Evolutionary conservation across 1,284 basidiomycete species (phyloP), one percentile per base, ranked within the genome.

Genomic region (Puccinia sorghi): DNA sequence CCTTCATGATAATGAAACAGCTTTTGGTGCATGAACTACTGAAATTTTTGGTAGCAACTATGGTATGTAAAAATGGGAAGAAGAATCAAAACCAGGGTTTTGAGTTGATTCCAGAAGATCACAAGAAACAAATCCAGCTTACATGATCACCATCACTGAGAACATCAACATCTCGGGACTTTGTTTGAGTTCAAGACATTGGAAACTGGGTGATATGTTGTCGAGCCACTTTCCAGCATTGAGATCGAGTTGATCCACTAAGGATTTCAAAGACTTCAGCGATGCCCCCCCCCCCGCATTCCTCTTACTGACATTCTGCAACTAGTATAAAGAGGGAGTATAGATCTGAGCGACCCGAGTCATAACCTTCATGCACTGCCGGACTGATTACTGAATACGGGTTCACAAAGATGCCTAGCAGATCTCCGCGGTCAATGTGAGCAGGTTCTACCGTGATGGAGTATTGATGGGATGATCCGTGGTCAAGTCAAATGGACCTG

Each of bases 41-140:
- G 74, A 69, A 63, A 67, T 17, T 57, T 27, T 17, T 46, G 52
- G 39, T 76, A 69, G 27, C 12, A 56, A 43, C 74, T 76, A 41
- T 32, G 32, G 32, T 32, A 32, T 32, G 32, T 32, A 32, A 32
- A 32, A 32, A 32, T 32, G 4, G 32, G 32, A 32, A 32, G 32
- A 32, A 32, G 32, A 32, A 32, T 32, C 32, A 32, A 32, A 32
- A 32, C 32, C 32, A 32, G 32, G 32, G 32, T 32, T 32, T 1
- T 32, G 4, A 32, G 32, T 32, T 32, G 32, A 32, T 32, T 4
- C 32, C 32, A 32, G 32, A 32, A 32, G 32, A 32, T 32, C 20
- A 39, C 20, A 32, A 32, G 32, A 32, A 32, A 4, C 4, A 32
- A 32, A 32, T 32, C 32, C 32, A 32, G 32, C 32, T 32, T 4